Base-by-base conservation (phyloP, 2,329 filamentous ascomycete genomes). In the Cladosporium oxysporum region DNA sequence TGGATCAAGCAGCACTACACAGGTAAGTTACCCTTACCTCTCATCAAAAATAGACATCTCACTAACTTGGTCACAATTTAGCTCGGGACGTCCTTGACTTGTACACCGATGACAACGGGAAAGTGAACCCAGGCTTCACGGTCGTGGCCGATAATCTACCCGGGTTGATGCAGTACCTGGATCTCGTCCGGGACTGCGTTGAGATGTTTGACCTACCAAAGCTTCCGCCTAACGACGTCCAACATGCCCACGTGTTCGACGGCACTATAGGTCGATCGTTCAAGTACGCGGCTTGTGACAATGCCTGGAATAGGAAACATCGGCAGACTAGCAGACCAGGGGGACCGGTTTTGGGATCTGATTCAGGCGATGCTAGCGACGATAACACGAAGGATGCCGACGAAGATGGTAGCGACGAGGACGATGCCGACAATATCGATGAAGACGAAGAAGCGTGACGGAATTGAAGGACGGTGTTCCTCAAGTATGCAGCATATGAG, bases 1-100 rank as follows among this genome's bases (percentile, higher is more conserved):
- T 68, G 67, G 67, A 66, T 68, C 35, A 41, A 58, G 23, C 11
- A 44, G 14, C 65, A 60, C 31, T 68, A 68, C 55, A 62, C 29
- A 12, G 23, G 63, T 59, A 65, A 2, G n/a, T 12, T 18, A 11
- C 14, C 29, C 8, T 53, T 26, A 26, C 23, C n/a, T n/a, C 31
- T 26, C 21, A 5, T n/a, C 1, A 31, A 44, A 18, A 26, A 41
- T 18, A 49, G 18, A 2, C n/a, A 21, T 6, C 16, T 5, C 26
- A 5, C 31, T 49, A 12, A 49, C 21, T 26, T 10, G 2, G 29
- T 8, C 29, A 26, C 5, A 23, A 50, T 23, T 4, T 37, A 58
- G 52, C 31, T 0, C 16, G 21, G 21, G 63, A 65, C 23, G 49
- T 65, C 23, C 0, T 11, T 5, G 63, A 59, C 6, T 21, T 65